Evolutionary conservation across 139 green algal species (phyloP).

Genomic region (Klebsormidium nitens): DNA sequence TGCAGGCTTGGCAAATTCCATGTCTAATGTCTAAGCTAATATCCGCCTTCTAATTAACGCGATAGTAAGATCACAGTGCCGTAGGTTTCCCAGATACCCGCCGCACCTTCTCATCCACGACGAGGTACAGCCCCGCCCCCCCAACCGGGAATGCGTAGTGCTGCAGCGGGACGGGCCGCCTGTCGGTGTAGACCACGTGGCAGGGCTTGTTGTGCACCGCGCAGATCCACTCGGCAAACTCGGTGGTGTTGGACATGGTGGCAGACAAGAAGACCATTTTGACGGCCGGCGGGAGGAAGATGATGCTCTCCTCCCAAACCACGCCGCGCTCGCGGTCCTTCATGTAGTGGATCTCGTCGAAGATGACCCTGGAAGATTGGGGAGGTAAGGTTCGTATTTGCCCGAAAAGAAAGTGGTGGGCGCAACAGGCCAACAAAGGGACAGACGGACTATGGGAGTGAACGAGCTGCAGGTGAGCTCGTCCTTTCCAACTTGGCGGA

Average conservation of each 20-base stretch:
- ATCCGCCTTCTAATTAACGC: too few species aligned
- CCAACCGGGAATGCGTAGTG: constrained; percentile 84
- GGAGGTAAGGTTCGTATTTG: too few species aligned
- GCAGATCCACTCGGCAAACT: constrained; percentile 93
- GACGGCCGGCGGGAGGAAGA: constrained; percentile 73
- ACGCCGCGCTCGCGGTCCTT: constrained; percentile 90
- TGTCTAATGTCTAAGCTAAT: too few species aligned
- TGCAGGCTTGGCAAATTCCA: too few species aligned
- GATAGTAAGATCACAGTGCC: too few species aligned
- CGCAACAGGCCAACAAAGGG: too few species aligned
- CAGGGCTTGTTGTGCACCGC: constrained; percentile 76
- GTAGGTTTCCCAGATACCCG: too few species aligned
- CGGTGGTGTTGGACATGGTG: constrained; percentile 86
- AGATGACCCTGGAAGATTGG: constrained; percentile 90
- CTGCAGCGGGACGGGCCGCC: constrained; percentile 86
- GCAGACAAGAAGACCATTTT: constrained; percentile 91
- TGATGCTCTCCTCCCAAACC: constrained; percentile 99
- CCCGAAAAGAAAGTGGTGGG: too few species aligned
- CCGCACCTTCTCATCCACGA: constrained; percentile 67
- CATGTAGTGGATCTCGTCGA: constrained; percentile 99
- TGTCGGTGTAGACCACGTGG: constrained; percentile 91
- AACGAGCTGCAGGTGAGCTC: too few species aligned
- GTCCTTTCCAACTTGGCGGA: too few species aligned
- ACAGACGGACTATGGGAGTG: too few species aligned
- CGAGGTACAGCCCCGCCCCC: constrained; percentile 64